Evolutionary conservation across 257 asterid genomes (phyloP).

Genomic region (Fraxinus excelsior): DNA sequence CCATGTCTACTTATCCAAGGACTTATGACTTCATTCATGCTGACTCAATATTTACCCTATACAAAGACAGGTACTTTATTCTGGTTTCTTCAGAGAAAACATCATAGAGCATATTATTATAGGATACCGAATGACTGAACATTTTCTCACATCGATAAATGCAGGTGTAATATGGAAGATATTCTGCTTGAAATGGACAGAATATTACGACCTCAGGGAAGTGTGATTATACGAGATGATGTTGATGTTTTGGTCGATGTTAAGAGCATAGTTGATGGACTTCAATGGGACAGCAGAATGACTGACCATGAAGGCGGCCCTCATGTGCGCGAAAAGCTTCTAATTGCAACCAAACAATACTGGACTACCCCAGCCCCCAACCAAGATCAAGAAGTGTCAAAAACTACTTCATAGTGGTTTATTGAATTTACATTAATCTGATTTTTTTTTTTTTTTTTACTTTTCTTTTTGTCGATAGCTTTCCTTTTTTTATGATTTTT

Average conservation of each 20-base stretch:
- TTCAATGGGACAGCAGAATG: conserved; percentile 82
- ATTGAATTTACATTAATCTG: not conserved
- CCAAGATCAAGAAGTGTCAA: conserved; percentile 31
- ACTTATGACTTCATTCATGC: conserved; percentile 94
- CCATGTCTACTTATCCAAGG: conserved; percentile 94
- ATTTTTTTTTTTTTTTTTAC: not conserved
- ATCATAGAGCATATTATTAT: not conserved
- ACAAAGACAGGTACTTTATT: conserved; percentile 57
- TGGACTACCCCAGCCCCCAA: conserved; percentile 74
- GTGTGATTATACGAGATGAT: conserved; percentile 79
- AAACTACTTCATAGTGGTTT: conserved; percentile 37
- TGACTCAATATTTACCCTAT: conserved; percentile 64
- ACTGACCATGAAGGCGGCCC: conserved; percentile 89
- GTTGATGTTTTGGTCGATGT: conserved; percentile 66
- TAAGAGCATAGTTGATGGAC: conserved; percentile 62
- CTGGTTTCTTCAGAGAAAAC: not conserved
- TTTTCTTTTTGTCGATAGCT: conserved; percentile 27
- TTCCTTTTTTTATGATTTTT: not conserved
- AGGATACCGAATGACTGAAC: not conserved
- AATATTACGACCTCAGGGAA: conserved; percentile 79
- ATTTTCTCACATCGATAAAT: not conserved
- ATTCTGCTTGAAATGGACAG: conserved; percentile 87
- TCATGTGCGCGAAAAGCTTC: conserved; percentile 76
- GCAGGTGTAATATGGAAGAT: conserved; percentile 76
- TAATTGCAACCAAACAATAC: conserved; percentile 78